Evolutionary conservation across 495 filamentous ascomycete genomes (phyloP), one percentile per base, ranked within the genome.

Genomic region (Choiromyces venosus): DNA sequence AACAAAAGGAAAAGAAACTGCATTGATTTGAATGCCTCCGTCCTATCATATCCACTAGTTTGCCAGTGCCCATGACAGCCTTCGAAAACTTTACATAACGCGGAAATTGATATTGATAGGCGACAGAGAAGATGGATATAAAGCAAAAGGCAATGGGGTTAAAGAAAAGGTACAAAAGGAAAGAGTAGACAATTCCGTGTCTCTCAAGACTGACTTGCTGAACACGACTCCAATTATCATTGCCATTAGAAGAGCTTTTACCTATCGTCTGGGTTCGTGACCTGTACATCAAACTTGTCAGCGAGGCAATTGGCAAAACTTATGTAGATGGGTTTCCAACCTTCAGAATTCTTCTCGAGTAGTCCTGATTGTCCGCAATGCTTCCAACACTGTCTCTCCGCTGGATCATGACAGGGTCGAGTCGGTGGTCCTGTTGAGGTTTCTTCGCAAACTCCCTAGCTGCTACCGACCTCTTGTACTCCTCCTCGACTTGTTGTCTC

Each of bases 281-380:
- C 79, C 79, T 81, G 25, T 33, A 12, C 66, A 70, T 38, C 39
- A 69, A 69, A 67, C 25, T 44, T n/a, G 10, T 44, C 42, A 65
- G 38, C 18, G 4, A 38, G 29, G 37, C 21, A 29, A 69, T 74
- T 42, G 35, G 71, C 71, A 67, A 75, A 73, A 40, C 65, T 36
- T 36, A 44, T 46, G 33, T 72, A 65, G 25, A 35, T 38, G 37
- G 21, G 40, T n/a, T 29, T 64, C 77, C 46, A 71, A 95, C 95
- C 89, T 95, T 92, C 81, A 99, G 86, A 82, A 99, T 97, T 80
- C 91, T 91, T 82, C 95, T 88, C 72, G 95, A 97, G 84, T 97
- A 99, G 83, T 98, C 95, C 82, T 96, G 89, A 83, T 97, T 95
- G 82, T 99, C 96, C 78, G 94, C 94, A 81, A 99, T 98, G 84